Percentiles rank a stretch among this genome's conserved stretches.
phyloP scores from a whole-genome alignment of 2,329 filamentous ascomycete genomes.

The Colletotrichum siamense region DNA sequence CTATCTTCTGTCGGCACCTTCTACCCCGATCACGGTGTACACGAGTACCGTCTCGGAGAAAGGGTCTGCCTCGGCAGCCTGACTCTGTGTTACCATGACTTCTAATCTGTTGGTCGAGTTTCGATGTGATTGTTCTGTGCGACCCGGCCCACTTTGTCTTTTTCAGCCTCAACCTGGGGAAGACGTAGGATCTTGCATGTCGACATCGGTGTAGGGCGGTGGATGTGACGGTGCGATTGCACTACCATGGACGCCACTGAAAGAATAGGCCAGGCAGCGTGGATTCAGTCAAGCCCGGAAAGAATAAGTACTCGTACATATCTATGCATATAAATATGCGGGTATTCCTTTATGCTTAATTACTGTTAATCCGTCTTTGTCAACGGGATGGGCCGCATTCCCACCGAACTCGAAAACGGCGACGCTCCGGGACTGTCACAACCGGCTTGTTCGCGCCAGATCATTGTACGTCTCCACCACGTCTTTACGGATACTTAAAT shows the following conservation, averaged over 20 bases:
- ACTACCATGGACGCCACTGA: neutral
- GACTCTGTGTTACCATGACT: neutral
- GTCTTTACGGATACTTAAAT: neutral
- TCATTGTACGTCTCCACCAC: neutral
- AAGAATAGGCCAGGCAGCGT: neutral
- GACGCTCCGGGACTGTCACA: neutral
- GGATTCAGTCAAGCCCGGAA: rapidly evolving
- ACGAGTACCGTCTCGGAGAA: neutral
- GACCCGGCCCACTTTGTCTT: neutral
- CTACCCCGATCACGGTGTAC: neutral
- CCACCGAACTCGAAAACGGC: neutral
- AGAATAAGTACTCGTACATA: neutral
- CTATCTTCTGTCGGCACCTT: neutral
- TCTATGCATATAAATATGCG: neutral
- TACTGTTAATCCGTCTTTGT: neutral
- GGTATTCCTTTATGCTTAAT: neutral
- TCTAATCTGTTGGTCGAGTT: neutral
- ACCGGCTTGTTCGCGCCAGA: neutral
- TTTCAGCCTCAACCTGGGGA: neutral
- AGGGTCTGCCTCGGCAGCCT: neutral
- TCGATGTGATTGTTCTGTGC: neutral
- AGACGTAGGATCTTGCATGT: neutral
- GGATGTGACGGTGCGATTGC: neutral
- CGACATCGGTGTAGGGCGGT: neutral
- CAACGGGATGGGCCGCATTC: neutral